Base-by-base conservation (phyloP, 352 stramenopile species). In the Phytophthora gonapodyides region DNA sequence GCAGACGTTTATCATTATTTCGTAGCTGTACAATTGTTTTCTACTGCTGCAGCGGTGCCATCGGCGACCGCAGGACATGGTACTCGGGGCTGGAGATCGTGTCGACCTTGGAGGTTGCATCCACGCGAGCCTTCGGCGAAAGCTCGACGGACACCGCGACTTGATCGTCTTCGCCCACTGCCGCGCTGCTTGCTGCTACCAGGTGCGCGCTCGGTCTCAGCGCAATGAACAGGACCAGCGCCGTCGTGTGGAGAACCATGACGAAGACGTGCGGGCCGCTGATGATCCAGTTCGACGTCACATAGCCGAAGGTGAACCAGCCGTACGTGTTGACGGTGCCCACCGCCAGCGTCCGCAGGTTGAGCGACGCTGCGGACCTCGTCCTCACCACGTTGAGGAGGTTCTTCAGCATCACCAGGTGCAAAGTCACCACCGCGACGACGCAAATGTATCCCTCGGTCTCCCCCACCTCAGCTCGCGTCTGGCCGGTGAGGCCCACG, bases 251-350 rank as follows among this genome's bases (percentile, higher is more conserved):
- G 17, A 79, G 49, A 10, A 57, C 37, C 47, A 74, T 69, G 55
- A 71, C 71, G 21, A 76, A 61, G n/a, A 54, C 61, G 47, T 81
- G 78, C 0, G 76, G 73, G 1, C 54, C 68, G 27, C 76, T 75
- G 35, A 85, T 77, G 63, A 82, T 69, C 74, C 65, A 82, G 51
- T 80, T 70, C 4, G 46, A 48, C 8, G 63, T 71, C 46, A 81
- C 40, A 1, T 51, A 15, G 9, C 56, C 66, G 49, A 77, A 82
- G 9, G 65, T 64, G 52, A 82, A 56, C 76, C 76, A 86, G n/a
- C 71, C 56, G 27, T 50, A 33, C 59, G 80, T 82, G 61, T 80
- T 84, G 43, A 72, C 54, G 3, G 70, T 73, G 41, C 72, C 72
- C 2, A 64, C 62, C 2, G 50, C 35, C 35, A 81, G 51, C 59